phyloP scores from a whole-genome alignment of 1,139 yeast genomes.

The Pichia sp. region DNA sequence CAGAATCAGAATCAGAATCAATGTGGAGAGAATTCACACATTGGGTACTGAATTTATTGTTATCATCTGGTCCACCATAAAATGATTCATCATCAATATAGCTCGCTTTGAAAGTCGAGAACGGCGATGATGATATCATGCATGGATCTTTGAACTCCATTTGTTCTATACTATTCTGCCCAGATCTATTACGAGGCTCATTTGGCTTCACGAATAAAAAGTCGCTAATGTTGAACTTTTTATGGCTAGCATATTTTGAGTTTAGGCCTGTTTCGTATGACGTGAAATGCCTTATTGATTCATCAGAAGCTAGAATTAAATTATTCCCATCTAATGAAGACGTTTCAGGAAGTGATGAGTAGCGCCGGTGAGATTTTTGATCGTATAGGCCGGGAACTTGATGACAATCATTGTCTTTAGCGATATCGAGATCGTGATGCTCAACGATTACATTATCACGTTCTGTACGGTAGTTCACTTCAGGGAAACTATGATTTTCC shows the following conservation, averaged over 20 bases:
- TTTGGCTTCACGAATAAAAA: constrained; percentile 7
- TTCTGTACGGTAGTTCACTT: no score
- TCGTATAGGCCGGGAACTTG: not conserved
- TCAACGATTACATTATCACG: not conserved
- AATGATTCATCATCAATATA: constrained; percentile 10
- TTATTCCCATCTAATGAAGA: constrained; percentile 5
- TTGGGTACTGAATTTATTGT: not conserved
- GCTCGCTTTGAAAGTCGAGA: constrained; percentile 30
- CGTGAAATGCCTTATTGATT: constrained; percentile 27
- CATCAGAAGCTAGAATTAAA: constrained; percentile 3
- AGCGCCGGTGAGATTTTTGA: constrained; percentile 18
- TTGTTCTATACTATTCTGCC: not conserved
- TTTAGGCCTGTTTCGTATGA: constrained; percentile 31
- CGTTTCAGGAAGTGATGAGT: constrained; percentile 26
- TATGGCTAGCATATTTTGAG: constrained; percentile 1
- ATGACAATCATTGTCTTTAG: not conserved
- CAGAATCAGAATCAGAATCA: constrained; percentile 8
- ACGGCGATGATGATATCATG: constrained; percentile 25
- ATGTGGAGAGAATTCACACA: not conserved
- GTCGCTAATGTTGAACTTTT: constrained; percentile 16
- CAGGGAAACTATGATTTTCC: constrained; percentile 3
- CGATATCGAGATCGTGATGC: not conserved
- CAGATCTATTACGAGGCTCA: constrained; percentile 6
- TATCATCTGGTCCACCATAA: not conserved
- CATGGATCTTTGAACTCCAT: not conserved